Base-by-base conservation (phyloP, 2,329 filamentous ascomycete genomes). In the Botrytis fabae region DNA sequence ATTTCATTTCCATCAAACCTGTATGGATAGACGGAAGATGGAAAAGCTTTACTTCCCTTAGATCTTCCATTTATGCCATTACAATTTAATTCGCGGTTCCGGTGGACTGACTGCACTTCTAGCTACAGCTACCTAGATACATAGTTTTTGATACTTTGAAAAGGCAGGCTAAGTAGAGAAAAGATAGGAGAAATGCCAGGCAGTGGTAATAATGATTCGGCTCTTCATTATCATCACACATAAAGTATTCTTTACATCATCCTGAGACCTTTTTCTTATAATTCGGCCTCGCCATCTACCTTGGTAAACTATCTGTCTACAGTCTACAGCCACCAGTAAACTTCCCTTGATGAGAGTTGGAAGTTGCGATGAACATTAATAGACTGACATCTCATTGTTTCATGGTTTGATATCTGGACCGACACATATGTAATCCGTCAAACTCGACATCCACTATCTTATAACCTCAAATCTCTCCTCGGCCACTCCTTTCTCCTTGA, bases 401-500 rank as follows among this genome's bases (percentile, higher is more conserved):
- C 14, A 57, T 28, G 1, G 1, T 9, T 10, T 28, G 14, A 18
- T 28, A 32, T 57, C 14, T 12, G 1, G n/a, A 28, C 51, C 2
- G 6, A 35, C 35, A 35, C 35, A 35, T 35, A 35, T 6, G 35
- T 6, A 35, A 35, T 35, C 35, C 35, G 35, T 35, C 35, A 5
- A 35, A 35, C 35, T 35, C 35, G 4, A 35, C 35, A 35, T 35
- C 35, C 35, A 35, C 32, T 66, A 63, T 4, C 35, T 65, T 10
- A 71, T 0, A 65, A 71, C 60, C 25, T 40, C 20, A n/a, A 71
- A 71, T 1, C 10, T 32, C 38, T 12, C 28, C n/a, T 65, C 69
- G 12, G 10, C 44, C 4, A 28, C 82, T 80, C 97, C 94, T 10
- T 86, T 91, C 2, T 92, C 86, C 61, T 92, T 86, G 0, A 88